These are phyloP conservation scores for Colletotrichum simmondsii DNA, from an alignment of 2,329 filamentous ascomycete species.

Conservation along the genomic window DNA sequence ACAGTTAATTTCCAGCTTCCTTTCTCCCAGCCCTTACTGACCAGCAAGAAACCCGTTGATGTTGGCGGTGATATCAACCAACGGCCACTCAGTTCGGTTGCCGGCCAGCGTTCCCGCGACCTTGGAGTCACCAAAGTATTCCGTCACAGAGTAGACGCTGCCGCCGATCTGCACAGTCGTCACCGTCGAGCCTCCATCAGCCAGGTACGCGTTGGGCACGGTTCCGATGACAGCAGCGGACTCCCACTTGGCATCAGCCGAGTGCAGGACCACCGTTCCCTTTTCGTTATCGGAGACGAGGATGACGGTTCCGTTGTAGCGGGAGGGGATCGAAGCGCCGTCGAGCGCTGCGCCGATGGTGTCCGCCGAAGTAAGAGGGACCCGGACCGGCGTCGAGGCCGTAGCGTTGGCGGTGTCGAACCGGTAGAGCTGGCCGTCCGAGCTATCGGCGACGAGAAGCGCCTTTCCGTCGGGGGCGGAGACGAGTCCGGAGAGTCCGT, in stretches of 20 bases:
- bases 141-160: slow-evolving; percentile 22
- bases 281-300: slow-evolving; percentile 43
- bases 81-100: slow-evolving; percentile 21
- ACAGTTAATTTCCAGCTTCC: too few relatives aligned
- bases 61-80: slow-evolving; percentile 25
- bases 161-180: slow-evolving; percentile 28
- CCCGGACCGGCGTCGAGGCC: background rate
- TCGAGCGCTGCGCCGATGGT: slow-evolving; percentile 37
- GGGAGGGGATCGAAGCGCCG: slow-evolving; percentile 45
- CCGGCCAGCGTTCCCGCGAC: slow-evolving; percentile 28
- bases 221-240: slow-evolving; percentile 47
- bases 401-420: slow-evolving; percentile 43
- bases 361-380: slow-evolving; percentile 1
- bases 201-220: slow-evolving; percentile 37
- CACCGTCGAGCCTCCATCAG: slow-evolving; percentile 12
- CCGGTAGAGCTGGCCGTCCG: slow-evolving; percentile 45
- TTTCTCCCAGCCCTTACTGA: background rate
- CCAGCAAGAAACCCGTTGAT: slow-evolving; percentile 10
- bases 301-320: slow-evolving; percentile 47
- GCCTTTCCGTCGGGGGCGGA: slow-evolving; percentile 25
- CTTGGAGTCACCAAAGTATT: slow-evolving; percentile 22
- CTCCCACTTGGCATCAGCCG: slow-evolving; percentile 47
- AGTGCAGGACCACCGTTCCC: slow-evolving; percentile 51
- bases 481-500: slow-evolving; percentile 29
- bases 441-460: slow-evolving; percentile 45